Evolutionary conservation across 1,139 yeast genomes (phyloP), one percentile per base, ranked within the genome.

Genomic region (Hanseniaspora gamundiae): DNA sequence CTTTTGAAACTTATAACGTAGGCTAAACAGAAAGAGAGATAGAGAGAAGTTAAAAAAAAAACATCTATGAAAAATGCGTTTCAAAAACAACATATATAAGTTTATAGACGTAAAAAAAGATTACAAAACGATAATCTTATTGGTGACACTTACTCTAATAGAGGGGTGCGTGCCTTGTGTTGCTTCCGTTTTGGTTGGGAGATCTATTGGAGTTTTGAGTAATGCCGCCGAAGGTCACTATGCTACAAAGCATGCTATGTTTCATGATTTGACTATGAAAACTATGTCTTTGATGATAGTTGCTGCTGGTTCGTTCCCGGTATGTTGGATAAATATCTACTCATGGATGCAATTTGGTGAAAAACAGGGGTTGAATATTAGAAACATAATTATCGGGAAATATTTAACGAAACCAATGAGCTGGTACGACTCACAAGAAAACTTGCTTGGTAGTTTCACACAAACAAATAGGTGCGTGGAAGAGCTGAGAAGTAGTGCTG

Each of bases 311-410:
- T 66, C 75, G 31, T 62, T 74, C 48, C 51, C 76, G 0, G 57
- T 73, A 14, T 69, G 71, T 17, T 79, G 84, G 80, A 42, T 68
- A 0, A 75, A 81, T 24, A 68, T 82, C 4, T 58, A 71, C 1
- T 51, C 68, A 0, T 87, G 94, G 85, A 74, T 80, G 71, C 57
- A 65, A 22, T 68, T 81, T 46, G 95, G 95, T 2, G 95, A 85
- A 58, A 62, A 66, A 16, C 88, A 83, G 50, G 84, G 78, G 39
- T 54, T 64, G 10, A 64, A 80, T 36, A 79, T 83, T 0, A 66
- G 95, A 43, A 45, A 49, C 1, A 46, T 49, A 7, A 51, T 82
- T 5, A 69, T 71, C 41, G 46, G 53, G 1, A 57, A 66, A 2
- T 59, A 76, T 26, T 50, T 75, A 29, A 45, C 52, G 1, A 67